phyloP scores from a whole-genome alignment of 2,329 filamentous ascomycete genomes.

The Pyricularia pennisetigena region DNA sequence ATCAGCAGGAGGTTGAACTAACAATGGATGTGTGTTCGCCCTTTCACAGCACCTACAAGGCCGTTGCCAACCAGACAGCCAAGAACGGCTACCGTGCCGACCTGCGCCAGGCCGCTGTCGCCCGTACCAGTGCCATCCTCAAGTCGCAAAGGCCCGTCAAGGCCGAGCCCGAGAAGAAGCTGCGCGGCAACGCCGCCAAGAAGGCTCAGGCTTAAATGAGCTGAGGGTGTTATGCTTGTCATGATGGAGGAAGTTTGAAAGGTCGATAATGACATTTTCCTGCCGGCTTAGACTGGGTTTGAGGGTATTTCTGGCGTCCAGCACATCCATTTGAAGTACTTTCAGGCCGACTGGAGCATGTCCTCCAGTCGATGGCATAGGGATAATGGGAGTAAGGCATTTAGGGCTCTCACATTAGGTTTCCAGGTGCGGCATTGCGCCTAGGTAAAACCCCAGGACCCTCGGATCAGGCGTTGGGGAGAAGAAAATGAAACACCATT shows the following conservation, averaged over 20 bases:
- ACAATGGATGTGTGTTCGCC: slow-evolving; percentile 12
- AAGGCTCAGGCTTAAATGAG: slow-evolving; percentile 42
- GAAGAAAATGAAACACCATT: neutral
- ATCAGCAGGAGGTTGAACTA: slow-evolving; percentile 8
- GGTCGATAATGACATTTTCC: neutral
- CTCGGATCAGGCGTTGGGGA: neutral
- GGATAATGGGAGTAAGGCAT: neutral
- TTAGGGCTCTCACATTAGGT: neutral
- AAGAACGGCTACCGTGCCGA: slow-evolving; percentile 80
- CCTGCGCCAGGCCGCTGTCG: slow-evolving; percentile 67
- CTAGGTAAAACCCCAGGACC: neutral
- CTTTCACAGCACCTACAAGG: slow-evolving; percentile 69
- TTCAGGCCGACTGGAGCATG: neutral
- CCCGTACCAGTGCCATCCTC: slow-evolving; percentile 80
- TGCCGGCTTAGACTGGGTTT: neutral
- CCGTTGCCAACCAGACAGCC: slow-evolving; percentile 71
- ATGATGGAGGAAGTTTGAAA: neutral
- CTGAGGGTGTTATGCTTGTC: neutral
- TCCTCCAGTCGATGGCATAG: neutral
- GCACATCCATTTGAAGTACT: neutral
- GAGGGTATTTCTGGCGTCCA: neutral
- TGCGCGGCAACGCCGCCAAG: slow-evolving; percentile 69
- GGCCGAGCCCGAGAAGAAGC: slow-evolving; percentile 63
- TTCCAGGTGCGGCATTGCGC: neutral
- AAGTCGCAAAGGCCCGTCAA: slow-evolving; percentile 71